Conservation (phyloP, 305 asterid species). For the Striga hermonthica region DNA sequence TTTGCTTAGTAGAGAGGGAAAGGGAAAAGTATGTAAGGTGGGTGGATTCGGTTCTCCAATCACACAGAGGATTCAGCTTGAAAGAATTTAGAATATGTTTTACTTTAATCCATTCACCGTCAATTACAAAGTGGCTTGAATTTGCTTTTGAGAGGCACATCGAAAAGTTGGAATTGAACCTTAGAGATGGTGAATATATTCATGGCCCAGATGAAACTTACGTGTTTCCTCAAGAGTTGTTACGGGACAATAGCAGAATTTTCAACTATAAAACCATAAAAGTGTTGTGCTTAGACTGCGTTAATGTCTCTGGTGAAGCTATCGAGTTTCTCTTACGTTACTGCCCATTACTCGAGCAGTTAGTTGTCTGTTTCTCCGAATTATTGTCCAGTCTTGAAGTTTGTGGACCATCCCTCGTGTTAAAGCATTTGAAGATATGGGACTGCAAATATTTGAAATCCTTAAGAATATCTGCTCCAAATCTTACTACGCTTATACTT, state of each 20-base stretch:
- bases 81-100: constrained; percentile 10
- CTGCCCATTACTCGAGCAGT: constrained; percentile 17
- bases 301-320: constrained; percentile 10
- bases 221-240: background rate
- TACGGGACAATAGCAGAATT: background rate
- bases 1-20: background rate
- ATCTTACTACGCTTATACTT: constrained; percentile 4
- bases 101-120: background rate
- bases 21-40: constrained; percentile 8
- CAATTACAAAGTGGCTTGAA: constrained; percentile 11
- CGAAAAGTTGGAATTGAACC: constrained; percentile 11
- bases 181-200: background rate
- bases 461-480: constrained; percentile 17
- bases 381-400: background rate
- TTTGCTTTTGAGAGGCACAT: constrained; percentile 17
- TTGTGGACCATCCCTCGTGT: constrained; percentile 21
- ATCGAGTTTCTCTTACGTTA: constrained; percentile 9
- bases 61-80: background rate
- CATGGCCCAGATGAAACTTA: background rate
- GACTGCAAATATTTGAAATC: background rate
- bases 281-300: constrained; percentile 1
- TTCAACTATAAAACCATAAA: constrained; percentile 1
- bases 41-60: constrained; percentile 14
- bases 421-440: constrained; percentile 17
- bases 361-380: background rate